Evolutionary conservation across 2,329 filamentous ascomycete genomes (phyloP), one percentile per base, ranked within the genome.

Genomic region (Fusarium poae): DNA sequence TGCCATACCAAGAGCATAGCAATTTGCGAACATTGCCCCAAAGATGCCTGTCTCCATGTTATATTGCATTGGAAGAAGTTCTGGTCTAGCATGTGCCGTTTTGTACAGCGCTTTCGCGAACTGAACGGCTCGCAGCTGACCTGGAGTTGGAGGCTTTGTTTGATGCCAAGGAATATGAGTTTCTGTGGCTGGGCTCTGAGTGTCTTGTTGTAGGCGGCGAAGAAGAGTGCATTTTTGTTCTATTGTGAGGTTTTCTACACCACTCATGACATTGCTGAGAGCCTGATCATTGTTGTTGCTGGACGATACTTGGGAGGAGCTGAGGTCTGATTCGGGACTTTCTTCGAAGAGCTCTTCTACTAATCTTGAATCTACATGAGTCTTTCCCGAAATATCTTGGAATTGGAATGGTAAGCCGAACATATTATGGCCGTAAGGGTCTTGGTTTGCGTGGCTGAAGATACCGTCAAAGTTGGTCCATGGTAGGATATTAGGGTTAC

Each of bases 1-100:
- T 5, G 44, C 37, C 66, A 77, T 73, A 23, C 77, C 77, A n/a
- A 78, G 72, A 43, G 76, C 78, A 25, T 79, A 76, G 9, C 76
- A 75, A 58, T 82, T 82, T 13, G 78, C 76, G 7, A 82, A 67
- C 2, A 80, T 68, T 11, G 76, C 75, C 8, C 74, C 74, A 64
- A 81, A 80, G 50, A 79, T 73, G 9, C 73, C 70, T 13, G 57
- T 42, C 20, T 72, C 63, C 50, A 48, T 66, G 11, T 57, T 58
- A 45, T 68, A 75, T 37, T 70, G 53, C 12, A 56, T 60, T 5
- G 68, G 72, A 2, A 64, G 45, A 21, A 64, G 51, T 12, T 58
- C 54, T 1, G 72, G 72, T 6, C 61, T 51, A 16, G 64, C 48
- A 25, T 63, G 45, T 32, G 62, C 57, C 15, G 69, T 65, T 35